Conservation (phyloP, 441 rosid species). For the Euphorbia corollata region DNA sequence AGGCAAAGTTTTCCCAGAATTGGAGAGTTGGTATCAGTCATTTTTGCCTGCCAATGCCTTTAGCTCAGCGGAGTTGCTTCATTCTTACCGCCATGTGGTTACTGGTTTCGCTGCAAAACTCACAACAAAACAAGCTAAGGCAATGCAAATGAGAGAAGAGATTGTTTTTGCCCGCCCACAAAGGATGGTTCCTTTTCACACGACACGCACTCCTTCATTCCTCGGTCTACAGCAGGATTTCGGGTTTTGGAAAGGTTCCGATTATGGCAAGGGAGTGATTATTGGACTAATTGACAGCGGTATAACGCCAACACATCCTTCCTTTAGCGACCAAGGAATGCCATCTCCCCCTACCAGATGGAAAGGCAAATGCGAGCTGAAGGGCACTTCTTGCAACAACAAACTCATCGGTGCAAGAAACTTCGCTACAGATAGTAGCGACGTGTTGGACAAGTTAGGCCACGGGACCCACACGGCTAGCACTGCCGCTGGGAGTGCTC, state of each 20-base stretch:
- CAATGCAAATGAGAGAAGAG: conserved; percentile 30
- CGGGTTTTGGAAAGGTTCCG: conserved; percentile 32
- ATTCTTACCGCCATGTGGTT: conserved; percentile 30
- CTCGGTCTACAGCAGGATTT: conserved; percentile 28
- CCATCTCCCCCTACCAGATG: conserved; percentile 39
- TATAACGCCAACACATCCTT: conserved; percentile 35
- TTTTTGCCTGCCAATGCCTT: conserved; percentile 28
- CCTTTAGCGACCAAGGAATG: conserved; percentile 40
- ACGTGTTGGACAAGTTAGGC: conserved; percentile 31
- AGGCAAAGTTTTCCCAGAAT: conserved; percentile 10
- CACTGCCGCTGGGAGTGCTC: conserved; percentile 13
- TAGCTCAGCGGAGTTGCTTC: conserved; percentile 16
- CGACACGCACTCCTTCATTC: conserved; percentile 33
- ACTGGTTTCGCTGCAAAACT: conserved; percentile 42
- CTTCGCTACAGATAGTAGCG: conserved; percentile 19
- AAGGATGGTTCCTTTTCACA: conserved; percentile 23
- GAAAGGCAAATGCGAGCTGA: conserved; percentile 38
- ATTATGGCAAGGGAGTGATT: conserved; percentile 37
- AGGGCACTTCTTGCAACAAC: conserved; percentile 32
- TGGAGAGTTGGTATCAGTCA: conserved; percentile 30
- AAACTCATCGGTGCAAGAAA: conserved; percentile 41
- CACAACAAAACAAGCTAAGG: conserved; percentile 27
- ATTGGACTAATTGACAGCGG: conserved; percentile 41
- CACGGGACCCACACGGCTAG: conserved; percentile 72
- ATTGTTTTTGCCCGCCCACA: conserved; percentile 28